Conservation (phyloP, 805 yeast genomes). For the Starmera caribaea region DNA sequence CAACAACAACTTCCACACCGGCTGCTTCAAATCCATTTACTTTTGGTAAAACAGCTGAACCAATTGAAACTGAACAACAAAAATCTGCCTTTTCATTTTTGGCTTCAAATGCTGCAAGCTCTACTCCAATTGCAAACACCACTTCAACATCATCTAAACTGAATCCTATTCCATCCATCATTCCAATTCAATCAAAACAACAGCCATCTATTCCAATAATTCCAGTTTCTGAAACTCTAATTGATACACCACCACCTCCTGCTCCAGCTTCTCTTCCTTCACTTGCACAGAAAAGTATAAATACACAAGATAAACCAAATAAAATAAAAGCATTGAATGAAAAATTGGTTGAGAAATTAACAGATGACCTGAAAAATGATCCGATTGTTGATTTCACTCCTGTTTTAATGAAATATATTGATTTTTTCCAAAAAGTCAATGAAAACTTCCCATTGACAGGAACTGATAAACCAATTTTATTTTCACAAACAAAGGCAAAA, state of each 20-base stretch:
- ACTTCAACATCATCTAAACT: background rate
- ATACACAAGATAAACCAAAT: conserved; percentile 27
- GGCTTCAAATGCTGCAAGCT: too few relatives aligned
- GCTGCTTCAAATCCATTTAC: background rate
- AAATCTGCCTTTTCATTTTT: background rate
- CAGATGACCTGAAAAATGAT: conserved; percentile 28
- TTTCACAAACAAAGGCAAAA: conserved; percentile 7
- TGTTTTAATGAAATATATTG: conserved; percentile 47
- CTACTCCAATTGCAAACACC: too few relatives aligned
- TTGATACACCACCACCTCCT: too few relatives aligned
- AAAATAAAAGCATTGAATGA: conserved; percentile 59
- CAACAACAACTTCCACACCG: background rate
- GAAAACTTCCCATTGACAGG: conserved; percentile 7
- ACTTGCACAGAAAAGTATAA: background rate
- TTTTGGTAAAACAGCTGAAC: background rate
- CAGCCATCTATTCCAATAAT: too few relatives aligned
- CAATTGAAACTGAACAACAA: background rate
- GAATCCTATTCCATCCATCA: conserved; percentile 1
- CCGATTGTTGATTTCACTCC: conserved; percentile 48
- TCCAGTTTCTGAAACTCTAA: too few relatives aligned
- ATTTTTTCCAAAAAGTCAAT: conserved; percentile 35
- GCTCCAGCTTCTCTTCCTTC: too few relatives aligned
- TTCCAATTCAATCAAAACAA: background rate
- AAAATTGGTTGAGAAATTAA: conserved; percentile 42
- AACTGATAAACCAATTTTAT: conserved; percentile 8